Evolutionary conservation across 768 basidiomycete genomes (phyloP).

Genomic region (button mushroom (Agaricus bisporus)): DNA sequence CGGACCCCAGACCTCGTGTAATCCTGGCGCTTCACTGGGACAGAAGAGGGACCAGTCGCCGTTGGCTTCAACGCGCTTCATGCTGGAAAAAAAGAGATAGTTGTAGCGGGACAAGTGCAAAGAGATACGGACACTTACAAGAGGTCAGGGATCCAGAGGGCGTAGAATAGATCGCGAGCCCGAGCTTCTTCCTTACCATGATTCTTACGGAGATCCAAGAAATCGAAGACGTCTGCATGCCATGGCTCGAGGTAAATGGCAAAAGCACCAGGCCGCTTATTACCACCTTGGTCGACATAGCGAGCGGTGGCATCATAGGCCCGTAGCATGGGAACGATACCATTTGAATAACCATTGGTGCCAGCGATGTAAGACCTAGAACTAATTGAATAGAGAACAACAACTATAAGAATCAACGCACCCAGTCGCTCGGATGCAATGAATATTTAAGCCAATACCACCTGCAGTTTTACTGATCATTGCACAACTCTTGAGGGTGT

Average conservation of each 20-base stretch:
- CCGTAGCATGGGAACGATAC: constrained; percentile 98
- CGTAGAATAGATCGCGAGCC: constrained; percentile 95
- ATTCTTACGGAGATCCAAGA: constrained; percentile 97
- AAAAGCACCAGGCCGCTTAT: constrained; percentile 98
- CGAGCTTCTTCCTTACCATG: constrained; percentile 98
- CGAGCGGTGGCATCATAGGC: constrained; percentile 97
- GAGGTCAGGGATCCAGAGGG: constrained; percentile 95
- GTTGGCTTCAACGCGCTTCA: constrained; percentile 92
- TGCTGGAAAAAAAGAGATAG: constrained; percentile 39
- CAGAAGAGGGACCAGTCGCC: constrained; percentile 96
- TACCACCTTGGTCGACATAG: constrained; percentile 98
- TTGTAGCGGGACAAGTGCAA: not conserved
- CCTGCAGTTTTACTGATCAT: constrained; percentile 99
- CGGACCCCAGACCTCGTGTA: constrained; percentile 83
- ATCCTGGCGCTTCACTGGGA: constrained; percentile 89
- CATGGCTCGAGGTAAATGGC: constrained; percentile 98
- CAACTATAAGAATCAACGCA: constrained; percentile 20
- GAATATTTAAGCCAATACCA: constrained; percentile 93
- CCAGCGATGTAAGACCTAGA: constrained; percentile 94
- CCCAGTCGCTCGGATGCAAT: constrained; percentile 95
- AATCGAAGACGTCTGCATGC: constrained; percentile 97
- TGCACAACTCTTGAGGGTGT: constrained; percentile 95
- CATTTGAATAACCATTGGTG: constrained; percentile 98
- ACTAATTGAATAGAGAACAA: not conserved
- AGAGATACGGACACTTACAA: constrained; percentile 51